Conservation (phyloP, 1,284 basidiomycete genomes). For the Bothia castanella region DNA sequence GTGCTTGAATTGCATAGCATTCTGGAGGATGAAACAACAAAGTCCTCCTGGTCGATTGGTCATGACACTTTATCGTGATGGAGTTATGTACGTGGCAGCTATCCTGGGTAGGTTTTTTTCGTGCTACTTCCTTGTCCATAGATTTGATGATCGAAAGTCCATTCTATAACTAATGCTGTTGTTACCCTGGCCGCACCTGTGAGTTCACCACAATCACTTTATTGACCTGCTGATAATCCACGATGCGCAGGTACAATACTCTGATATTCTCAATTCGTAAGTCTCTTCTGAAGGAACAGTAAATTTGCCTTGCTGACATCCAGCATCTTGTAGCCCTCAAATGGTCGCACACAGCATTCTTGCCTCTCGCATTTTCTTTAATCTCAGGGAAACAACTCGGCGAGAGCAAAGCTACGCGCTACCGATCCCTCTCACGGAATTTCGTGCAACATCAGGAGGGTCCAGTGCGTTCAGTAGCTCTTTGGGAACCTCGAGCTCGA, state of each 20-base stretch:
- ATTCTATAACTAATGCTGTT: slow-evolving; percentile 20
- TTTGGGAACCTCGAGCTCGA: background rate
- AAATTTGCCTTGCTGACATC: slow-evolving; percentile 2
- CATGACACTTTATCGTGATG: slow-evolving; percentile 22
- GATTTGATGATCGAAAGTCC: slow-evolving; percentile 11
- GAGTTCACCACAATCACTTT: background rate
- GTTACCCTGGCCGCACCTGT: slow-evolving; percentile 12
- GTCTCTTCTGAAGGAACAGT: background rate
- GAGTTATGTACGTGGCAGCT: slow-evolving; percentile 19
- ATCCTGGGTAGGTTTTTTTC: slow-evolving; percentile 13
- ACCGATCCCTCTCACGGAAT: slow-evolving; percentile 13
- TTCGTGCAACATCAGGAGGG: slow-evolving; percentile 4
- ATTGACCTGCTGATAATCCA: background rate
- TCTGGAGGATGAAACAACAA: slow-evolving; percentile 15
- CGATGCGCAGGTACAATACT: slow-evolving; percentile 12
- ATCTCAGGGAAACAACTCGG: slow-evolving; percentile 24
- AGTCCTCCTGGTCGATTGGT: slow-evolving; percentile 11
- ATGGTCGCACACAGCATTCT: slow-evolving; percentile 25
- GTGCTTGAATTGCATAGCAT: slow-evolving; percentile 22
- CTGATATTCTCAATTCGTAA: slow-evolving; percentile 20
- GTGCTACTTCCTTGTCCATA: background rate
- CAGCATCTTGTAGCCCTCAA: slow-evolving; percentile 16
- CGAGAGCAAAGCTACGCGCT: slow-evolving; percentile 1
- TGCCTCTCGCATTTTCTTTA: slow-evolving; percentile 29
- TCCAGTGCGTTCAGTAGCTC: slow-evolving; percentile 3